A percentile compares a stretch with the other conserved stretches of the same genome.
These are phyloP conservation scores for Dioszegia crocea DNA, from an alignment of 768 basidiomycete species.

Conservation along the genomic window DNA sequence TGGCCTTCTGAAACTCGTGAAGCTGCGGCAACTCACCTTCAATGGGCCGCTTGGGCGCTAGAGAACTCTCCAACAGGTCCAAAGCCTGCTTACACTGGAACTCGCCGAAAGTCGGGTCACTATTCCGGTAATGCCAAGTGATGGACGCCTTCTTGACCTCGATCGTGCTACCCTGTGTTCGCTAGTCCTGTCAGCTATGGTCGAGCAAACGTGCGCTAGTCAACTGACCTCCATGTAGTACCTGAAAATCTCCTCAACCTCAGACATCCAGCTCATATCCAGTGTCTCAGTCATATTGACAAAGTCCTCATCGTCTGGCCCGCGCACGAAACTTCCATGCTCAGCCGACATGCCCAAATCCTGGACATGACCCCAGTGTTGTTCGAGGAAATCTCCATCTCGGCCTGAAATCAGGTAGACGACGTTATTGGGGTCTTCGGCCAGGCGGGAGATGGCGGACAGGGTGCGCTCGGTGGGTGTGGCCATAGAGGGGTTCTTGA, in stretches of 20 bases:
- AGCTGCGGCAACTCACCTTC: conserved; percentile 84
- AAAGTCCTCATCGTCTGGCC: conserved; percentile 68
- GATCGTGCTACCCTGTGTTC: conserved; percentile 92
- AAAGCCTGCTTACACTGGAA: conserved; percentile 97
- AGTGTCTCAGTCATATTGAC: conserved; percentile 81
- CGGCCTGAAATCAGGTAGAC: conserved; percentile 98
- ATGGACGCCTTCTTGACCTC: conserved; percentile 96
- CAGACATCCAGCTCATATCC: conserved; percentile 97
- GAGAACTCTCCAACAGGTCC: conserved; percentile 88
- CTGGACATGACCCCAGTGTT: conserved; percentile 78
- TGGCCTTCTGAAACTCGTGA: too few species aligned
- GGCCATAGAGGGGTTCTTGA: conserved; percentile 85
- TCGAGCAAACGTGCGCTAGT: background rate
- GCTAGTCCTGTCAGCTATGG: conserved; percentile 48
- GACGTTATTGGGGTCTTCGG: conserved; percentile 76
- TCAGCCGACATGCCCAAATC: conserved; percentile 89
- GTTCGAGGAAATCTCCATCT: conserved; percentile 84
- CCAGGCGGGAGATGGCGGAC: conserved; percentile 65
- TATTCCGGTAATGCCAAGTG: conserved; percentile 93
- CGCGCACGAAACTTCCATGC: conserved; percentile 86
- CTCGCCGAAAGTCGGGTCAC: conserved; percentile 89
- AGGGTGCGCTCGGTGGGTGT: conserved; percentile 71
- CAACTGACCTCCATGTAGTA: conserved; percentile 85
- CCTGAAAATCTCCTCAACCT: conserved; percentile 90
- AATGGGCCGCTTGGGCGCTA: conserved; percentile 88